A percentile compares a stretch with the other conserved stretches of the same genome.
Evolutionary conservation across 345 rosid genomes (phyloP).

Genomic region (rapeseed (Brassica napus)): Da-Ae NC_063439.1:23583501-23584000

Average conservation of each 20-base stretch:
- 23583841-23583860: too few species aligned
- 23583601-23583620: slow-evolving; percentile 16
- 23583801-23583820: background rate
- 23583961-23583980: too few species aligned
- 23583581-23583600: background rate
- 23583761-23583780: background rate
- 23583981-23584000: too few species aligned
- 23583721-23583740: background rate
- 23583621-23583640: slow-evolving; percentile 12
- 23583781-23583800: background rate
- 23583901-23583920: too few species aligned
- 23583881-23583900: too few species aligned
- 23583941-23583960: too few species aligned
- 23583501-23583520: background rate
- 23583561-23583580: background rate
- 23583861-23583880: too few species aligned
- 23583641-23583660: background rate
- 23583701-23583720: background rate
- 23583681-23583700: background rate
- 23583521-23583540: background rate
- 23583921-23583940: too few species aligned
- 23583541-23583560: background rate
- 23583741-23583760: background rate
- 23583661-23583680: background rate
- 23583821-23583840: too few species aligned